Percentiles rank a stretch among this genome's conserved stretches.
phyloP scores from a whole-genome alignment of 108 stramenopile species.

The Skeletonema grethae region DNA sequence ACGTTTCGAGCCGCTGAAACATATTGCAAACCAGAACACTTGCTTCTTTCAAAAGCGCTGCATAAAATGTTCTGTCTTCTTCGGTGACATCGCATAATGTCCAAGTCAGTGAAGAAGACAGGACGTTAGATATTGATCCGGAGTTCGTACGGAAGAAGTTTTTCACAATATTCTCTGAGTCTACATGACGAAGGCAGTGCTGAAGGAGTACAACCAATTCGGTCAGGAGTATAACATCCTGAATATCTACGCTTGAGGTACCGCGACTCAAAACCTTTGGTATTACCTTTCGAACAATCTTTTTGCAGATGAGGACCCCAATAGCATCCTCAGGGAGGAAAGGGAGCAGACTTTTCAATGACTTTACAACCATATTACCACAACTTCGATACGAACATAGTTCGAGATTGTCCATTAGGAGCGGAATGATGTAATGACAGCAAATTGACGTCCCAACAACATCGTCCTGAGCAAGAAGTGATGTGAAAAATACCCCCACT shows the following conservation, averaged over 20 bases:
- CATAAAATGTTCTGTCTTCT: neutral
- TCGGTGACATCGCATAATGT: neutral
- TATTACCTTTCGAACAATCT: conserved; percentile 15
- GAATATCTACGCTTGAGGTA: neutral
- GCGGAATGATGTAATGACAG: conserved; percentile 22
- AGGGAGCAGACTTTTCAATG: conserved; percentile 21
- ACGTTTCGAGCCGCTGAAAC: conserved; percentile 5
- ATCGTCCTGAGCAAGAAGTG: conserved; percentile 20
- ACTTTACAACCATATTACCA: conserved; percentile 15
- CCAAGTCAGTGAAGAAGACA: neutral
- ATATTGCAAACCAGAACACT: conserved; percentile 13
- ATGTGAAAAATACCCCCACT: conserved; percentile 11
- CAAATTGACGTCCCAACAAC: conserved; percentile 22
- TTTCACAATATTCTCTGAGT: conserved; percentile 14
- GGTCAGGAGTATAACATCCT: neutral
- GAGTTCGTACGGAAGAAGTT: conserved; percentile 23
- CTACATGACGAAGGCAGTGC: conserved; percentile 21
- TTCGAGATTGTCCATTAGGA: conserved; percentile 11
- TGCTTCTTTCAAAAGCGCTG: conserved; percentile 7
- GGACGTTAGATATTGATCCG: conserved; percentile 3
- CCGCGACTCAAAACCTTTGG: neutral
- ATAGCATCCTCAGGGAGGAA: conserved; percentile 21
- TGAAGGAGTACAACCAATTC: conserved; percentile 26
- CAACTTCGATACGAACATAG: conserved; percentile 6
- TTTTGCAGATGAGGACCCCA: conserved; percentile 22